These are phyloP conservation scores for Penicillium odoratum DNA, from an alignment of 495 filamentous ascomycete species.

Conservation along the genomic window DNA sequence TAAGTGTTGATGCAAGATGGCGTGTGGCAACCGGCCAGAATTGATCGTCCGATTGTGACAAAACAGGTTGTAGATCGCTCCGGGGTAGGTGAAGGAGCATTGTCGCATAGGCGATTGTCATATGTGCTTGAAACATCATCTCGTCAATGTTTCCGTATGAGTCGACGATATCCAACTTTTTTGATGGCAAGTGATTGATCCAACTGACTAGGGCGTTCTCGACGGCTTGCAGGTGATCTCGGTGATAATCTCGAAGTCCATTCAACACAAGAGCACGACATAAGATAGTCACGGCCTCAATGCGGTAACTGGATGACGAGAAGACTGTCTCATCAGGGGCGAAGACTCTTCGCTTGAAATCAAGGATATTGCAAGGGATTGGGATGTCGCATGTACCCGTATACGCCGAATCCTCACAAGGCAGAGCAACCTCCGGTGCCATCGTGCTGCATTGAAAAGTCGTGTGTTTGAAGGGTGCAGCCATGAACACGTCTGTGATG, in stretches of 20 bases:
- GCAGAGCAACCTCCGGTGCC: slow-evolving; percentile 35
- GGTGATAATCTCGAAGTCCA: slow-evolving; percentile 35
- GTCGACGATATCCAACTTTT: slow-evolving; percentile 46
- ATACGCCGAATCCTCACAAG: slow-evolving; percentile 42
- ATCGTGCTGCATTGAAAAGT: slow-evolving; percentile 35
- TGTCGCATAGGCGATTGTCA: slow-evolving; percentile 40
- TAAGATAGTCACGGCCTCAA: slow-evolving; percentile 41
- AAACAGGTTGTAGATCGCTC: slow-evolving; percentile 36
- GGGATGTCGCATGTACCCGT: slow-evolving; percentile 30
- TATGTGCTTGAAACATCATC: slow-evolving; percentile 48
- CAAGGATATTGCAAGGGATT: slow-evolving; percentile 28
- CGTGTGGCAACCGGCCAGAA: slow-evolving; percentile 30
- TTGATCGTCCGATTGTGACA: slow-evolving; percentile 27
- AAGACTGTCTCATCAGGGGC: slow-evolving; percentile 36
- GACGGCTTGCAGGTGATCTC: slow-evolving; percentile 44
- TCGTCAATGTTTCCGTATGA: slow-evolving; percentile 46
- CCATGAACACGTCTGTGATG: slow-evolving; percentile 39
- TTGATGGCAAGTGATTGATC: slow-evolving; percentile 42
- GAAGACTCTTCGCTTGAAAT: slow-evolving; percentile 40
- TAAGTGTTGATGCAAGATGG: slow-evolving; percentile 39
- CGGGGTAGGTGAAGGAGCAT: slow-evolving; percentile 46
- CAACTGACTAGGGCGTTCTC: slow-evolving; percentile 48
- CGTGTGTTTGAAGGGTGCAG: slow-evolving; percentile 30
- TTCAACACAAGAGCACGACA: slow-evolving; percentile 40
- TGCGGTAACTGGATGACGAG: slow-evolving; percentile 46